A percentile compares a stretch with the other conserved stretches of the same genome.
These are phyloP conservation scores for Trichoderma arundinaceum DNA, from an alignment of 2,329 filamentous ascomycete genomes.

Conservation along the genomic window DNA sequence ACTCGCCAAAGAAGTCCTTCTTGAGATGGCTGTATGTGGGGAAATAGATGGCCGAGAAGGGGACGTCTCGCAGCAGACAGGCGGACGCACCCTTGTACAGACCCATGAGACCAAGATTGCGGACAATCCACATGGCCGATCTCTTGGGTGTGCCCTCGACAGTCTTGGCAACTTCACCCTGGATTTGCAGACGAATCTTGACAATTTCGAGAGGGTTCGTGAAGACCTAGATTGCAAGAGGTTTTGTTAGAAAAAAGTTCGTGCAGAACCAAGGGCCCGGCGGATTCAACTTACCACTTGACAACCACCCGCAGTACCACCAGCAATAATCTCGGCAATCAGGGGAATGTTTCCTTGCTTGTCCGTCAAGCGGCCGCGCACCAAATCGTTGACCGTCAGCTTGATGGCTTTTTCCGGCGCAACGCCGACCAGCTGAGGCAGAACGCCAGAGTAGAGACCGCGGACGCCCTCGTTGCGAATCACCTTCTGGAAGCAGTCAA, in stretches of 20 bases:
- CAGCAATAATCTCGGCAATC: conserved; percentile 78
- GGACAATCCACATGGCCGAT: conserved; percentile 96
- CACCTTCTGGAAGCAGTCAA: conserved; percentile 94
- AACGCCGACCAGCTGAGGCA: conserved; percentile 94
- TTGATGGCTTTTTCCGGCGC: conserved; percentile 99
- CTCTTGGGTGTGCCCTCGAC: conserved; percentile 82
- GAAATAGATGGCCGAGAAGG: conserved; percentile 99
- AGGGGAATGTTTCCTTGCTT: conserved; percentile 76
- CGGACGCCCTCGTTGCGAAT: conserved; percentile 87
- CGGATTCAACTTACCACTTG: conserved; percentile 77
- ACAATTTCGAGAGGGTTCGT: conserved; percentile 98
- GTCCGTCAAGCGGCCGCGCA: conserved; percentile 76
- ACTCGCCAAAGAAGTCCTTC: conserved; percentile 91
- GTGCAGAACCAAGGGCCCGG: neutral
- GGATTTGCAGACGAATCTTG: conserved; percentile 97
- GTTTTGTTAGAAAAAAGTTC: neutral
- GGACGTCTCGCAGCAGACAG: conserved; percentile 92
- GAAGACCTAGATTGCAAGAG: conserved; percentile 69
- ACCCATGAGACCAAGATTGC: conserved; percentile 90
- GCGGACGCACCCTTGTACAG: conserved; percentile 97
- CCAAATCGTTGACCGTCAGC: conserved; percentile 95
- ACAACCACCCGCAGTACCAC: conserved; percentile 87
- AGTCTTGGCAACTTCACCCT: conserved; percentile 91
- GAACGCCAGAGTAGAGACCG: conserved; percentile 90
- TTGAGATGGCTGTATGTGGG: conserved; percentile 95